Evolutionary conservation across 148 eudicot species (phyloP), one percentile per base, ranked within the genome.

Genomic region (Gaultheria prostrata): DNA sequence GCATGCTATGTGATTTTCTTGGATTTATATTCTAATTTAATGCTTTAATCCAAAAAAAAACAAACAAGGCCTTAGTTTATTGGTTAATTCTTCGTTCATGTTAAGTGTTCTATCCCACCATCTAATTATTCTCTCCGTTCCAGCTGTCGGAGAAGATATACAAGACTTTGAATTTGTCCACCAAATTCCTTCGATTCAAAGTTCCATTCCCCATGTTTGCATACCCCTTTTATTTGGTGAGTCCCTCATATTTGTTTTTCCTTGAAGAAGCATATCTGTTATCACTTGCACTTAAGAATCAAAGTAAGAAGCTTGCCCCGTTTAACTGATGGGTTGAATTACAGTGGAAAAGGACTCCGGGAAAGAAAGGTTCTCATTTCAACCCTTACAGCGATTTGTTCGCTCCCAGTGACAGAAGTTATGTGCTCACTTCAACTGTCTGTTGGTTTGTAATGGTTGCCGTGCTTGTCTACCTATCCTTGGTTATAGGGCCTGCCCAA

Each of bases 281-380:
- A 59, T 78, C 74, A 76, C 9, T 79, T 28, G 45, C 24, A 53
- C n/a, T 53, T 30, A 35, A 39, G 50, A 56, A 33, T 13, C 59
- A 39, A 35, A 12, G 51, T 21, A 32, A 79, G 71, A 79, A 56
- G 78, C 73, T 53, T 83, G 69, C 15, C 3, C 10, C 35, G 67
- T 78, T 84, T 46, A 46, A n/a, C 54, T 75, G 54, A 45, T 75
- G 53, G 78, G 53, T 76, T 76, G 43, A n/a, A 50, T 56, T 78
- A 26, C 90, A 91, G 93, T 79, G 86, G 89, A 54, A n/a, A 17
- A 85, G 93, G 78, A 86, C 83, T 54, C 93, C 93, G 0, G 93
- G 93, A 30, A 91, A 91, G 84, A 80, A 39, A 54, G 91, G 93
- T 56, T 91, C 93, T 21, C 93, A 91, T 82, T 91, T 88, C 86